Evolutionary conservation across 2,329 filamentous ascomycete genomes (phyloP).

Genomic region (Microdochium bolleyi): DNA sequence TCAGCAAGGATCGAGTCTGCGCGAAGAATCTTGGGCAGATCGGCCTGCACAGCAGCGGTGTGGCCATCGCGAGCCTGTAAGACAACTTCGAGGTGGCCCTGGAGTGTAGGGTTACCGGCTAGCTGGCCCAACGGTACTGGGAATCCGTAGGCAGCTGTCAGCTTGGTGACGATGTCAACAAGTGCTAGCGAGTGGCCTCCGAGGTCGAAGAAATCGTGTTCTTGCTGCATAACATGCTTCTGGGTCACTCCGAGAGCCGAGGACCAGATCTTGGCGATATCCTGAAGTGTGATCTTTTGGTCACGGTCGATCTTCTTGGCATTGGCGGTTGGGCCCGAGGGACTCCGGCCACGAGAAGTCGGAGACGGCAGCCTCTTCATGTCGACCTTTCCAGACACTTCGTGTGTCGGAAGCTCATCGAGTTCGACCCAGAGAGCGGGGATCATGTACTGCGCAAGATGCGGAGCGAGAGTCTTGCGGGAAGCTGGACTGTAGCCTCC

Average conservation of each 20-base stretch:
- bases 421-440: constrained; percentile 70
- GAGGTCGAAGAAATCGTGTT: constrained; percentile 75
- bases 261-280: constrained; percentile 67
- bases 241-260: constrained; percentile 58
- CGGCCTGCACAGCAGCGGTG: constrained; percentile 66
- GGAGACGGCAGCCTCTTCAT: constrained; percentile 64
- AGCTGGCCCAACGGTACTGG: constrained; percentile 63
- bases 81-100: constrained; percentile 66
- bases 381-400: constrained; percentile 73
- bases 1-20: constrained; percentile 60
- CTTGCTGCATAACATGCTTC: constrained; percentile 49
- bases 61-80: constrained; percentile 63
- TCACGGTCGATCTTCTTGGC: constrained; percentile 41
- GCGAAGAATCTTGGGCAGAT: constrained; percentile 61
- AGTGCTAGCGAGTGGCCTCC: constrained; percentile 72
- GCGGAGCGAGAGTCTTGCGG: constrained; percentile 54
- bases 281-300: constrained; percentile 57
- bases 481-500: constrained; percentile 64
- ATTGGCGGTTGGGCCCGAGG: constrained; percentile 21
- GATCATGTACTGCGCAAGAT: constrained; percentile 78
- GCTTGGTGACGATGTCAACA: constrained; percentile 65
- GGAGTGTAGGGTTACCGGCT: constrained; percentile 62
- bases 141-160: constrained; percentile 65
- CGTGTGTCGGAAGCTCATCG: constrained; percentile 63
- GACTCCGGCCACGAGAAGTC: constrained; percentile 9